Percentiles rank a stretch among this genome's conserved stretches.
phyloP scores from a whole-genome alignment of 2,329 filamentous ascomycete species.

The Leptographium procerum region DNA sequence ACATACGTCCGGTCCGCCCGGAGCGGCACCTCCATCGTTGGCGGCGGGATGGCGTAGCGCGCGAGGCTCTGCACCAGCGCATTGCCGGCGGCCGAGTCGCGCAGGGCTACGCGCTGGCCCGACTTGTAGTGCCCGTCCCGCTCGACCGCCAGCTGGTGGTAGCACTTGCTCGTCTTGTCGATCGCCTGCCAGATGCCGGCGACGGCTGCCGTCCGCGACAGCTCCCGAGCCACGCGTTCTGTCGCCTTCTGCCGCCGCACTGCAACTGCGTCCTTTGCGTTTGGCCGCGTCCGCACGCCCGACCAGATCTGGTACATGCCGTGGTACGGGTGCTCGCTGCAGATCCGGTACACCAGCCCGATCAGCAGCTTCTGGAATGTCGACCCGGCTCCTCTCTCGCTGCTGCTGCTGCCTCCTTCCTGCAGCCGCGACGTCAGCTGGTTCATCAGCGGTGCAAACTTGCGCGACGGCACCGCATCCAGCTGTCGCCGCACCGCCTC shows the following conservation, averaged over 20 bases:
- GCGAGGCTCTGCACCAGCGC: conserved; percentile 52
- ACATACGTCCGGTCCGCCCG: conserved; percentile 64
- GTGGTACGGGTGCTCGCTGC: conserved; percentile 87
- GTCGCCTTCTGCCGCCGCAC: conserved; percentile 65
- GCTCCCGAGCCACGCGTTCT: conserved; percentile 49
- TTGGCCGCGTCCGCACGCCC: conserved; percentile 56
- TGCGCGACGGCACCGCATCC: conserved; percentile 68
- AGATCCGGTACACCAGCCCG: conserved; percentile 69
- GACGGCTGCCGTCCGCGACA: conserved; percentile 42
- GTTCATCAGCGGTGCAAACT: conserved; percentile 89
- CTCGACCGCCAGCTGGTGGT: conserved; percentile 53
- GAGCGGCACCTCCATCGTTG: conserved; percentile 76
- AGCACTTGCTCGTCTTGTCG: conserved; percentile 59
- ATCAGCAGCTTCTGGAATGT: conserved; percentile 68
- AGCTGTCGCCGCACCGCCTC: conserved; percentile 62
- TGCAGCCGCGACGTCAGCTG: conserved; percentile 90
- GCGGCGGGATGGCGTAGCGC: conserved; percentile 66
- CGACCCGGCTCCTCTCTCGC: neutral
- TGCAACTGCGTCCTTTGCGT: conserved; percentile 62
- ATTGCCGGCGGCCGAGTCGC: conserved; percentile 49
- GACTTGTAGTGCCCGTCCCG: conserved; percentile 56
- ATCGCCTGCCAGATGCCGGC: conserved; percentile 57
- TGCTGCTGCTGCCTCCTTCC: conserved; percentile 42
- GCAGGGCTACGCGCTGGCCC: conserved; percentile 45
- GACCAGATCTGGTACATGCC: conserved; percentile 96